phyloP scores from a whole-genome alignment of 352 stramenopile genomes.

The Globisporangium solare region DNA sequence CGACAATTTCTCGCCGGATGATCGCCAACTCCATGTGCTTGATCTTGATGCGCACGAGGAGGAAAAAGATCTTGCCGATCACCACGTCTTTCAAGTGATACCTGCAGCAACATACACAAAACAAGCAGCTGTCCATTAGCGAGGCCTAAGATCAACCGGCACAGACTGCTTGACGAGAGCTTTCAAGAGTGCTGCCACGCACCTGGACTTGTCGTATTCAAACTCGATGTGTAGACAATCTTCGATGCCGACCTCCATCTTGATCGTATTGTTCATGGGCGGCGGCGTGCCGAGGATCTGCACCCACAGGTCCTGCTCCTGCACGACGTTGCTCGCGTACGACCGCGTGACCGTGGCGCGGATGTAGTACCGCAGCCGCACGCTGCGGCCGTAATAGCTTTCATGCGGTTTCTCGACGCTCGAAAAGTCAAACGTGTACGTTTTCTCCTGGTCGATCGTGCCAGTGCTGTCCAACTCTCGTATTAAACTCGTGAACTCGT shows the following conservation, averaged over 20 bases:
- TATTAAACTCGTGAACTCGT: slow-evolving; percentile 92
- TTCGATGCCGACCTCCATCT: slow-evolving; percentile 99
- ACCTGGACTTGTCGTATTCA: slow-evolving; percentile 96
- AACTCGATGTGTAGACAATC: slow-evolving; percentile 99
- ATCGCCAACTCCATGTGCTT: slow-evolving; percentile 99
- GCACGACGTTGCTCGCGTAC: slow-evolving; percentile 88
- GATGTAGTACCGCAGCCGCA: slow-evolving; percentile 95
- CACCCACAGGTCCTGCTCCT: slow-evolving; percentile 94
- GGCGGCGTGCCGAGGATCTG: slow-evolving; percentile 65
- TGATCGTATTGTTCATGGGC: slow-evolving; percentile 90
- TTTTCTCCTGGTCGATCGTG: slow-evolving; percentile 40
- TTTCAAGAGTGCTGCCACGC: slow-evolving; percentile 37
- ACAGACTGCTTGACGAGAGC: not conserved
- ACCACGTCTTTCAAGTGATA: slow-evolving; percentile 95
- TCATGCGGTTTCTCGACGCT: slow-evolving; percentile 95
- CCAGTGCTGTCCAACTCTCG: slow-evolving; percentile 88
- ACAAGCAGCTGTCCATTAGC: not conserved
- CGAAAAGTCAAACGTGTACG: slow-evolving; percentile 92
- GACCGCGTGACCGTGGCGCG: slow-evolving; percentile 89
- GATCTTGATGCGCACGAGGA: slow-evolving; percentile 98
- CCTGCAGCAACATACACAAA: slow-evolving; percentile 16
- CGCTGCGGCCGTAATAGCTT: slow-evolving; percentile 95
- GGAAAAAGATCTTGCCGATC: slow-evolving; percentile 97
- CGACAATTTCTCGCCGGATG: slow-evolving; percentile 93
- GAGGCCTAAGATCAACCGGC: not conserved